Percentiles rank a stretch among this genome's conserved stretches.
These are phyloP conservation scores for Nitzschia palea DNA, from an alignment of 108 stramenopile species.

Conservation along the genomic window DNA sequence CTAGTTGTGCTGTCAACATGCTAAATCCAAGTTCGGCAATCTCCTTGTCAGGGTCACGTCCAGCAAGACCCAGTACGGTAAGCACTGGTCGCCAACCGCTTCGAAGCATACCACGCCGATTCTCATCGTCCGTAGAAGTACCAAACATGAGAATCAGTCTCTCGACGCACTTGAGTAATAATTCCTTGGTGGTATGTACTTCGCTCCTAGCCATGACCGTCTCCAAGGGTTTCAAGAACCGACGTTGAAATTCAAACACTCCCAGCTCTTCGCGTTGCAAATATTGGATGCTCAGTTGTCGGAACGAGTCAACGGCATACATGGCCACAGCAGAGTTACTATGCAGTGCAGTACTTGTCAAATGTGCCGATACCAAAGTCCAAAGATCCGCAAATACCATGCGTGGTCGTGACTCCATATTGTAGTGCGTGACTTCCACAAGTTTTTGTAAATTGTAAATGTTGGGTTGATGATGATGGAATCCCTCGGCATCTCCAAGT, in stretches of 20 bases:
- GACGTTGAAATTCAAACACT: slow-evolving; percentile 94
- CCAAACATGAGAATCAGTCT: slow-evolving; percentile 84
- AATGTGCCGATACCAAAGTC: slow-evolving; percentile 88
- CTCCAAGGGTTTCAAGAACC: slow-evolving; percentile 95
- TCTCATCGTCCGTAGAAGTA: slow-evolving; percentile 26
- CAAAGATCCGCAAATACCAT: slow-evolving; percentile 95
- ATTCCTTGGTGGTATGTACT: slow-evolving; percentile 82
- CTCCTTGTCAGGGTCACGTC: slow-evolving; percentile 65
- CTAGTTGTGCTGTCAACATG: slow-evolving; percentile 59
- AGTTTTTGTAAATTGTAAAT: slow-evolving; percentile 97
- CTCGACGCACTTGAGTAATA: slow-evolving; percentile 91
- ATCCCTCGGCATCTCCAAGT: slow-evolving; percentile 36
- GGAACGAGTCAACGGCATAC: slow-evolving; percentile 98
- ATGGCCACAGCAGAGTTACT: slow-evolving; percentile 91
- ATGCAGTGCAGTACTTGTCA: slow-evolving; percentile 91
- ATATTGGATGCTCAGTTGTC: slow-evolving; percentile 96
- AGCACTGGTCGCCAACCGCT: slow-evolving; percentile 97
- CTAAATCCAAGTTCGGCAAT: slow-evolving; percentile 77
- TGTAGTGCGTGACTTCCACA: slow-evolving; percentile 97
- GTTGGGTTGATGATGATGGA: slow-evolving; percentile 79
- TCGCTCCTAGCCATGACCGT: slow-evolving; percentile 77
- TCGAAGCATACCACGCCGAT: slow-evolving; percentile 51
- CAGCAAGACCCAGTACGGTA: slow-evolving; percentile 84
- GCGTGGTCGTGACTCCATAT: slow-evolving; percentile 93
- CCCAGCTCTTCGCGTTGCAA: slow-evolving; percentile 91